These are phyloP conservation scores for Miscanthus lutarioriparius DNA, from an alignment of 176 grass and related monocot genomes.

Conservation along the genomic window DNA sequence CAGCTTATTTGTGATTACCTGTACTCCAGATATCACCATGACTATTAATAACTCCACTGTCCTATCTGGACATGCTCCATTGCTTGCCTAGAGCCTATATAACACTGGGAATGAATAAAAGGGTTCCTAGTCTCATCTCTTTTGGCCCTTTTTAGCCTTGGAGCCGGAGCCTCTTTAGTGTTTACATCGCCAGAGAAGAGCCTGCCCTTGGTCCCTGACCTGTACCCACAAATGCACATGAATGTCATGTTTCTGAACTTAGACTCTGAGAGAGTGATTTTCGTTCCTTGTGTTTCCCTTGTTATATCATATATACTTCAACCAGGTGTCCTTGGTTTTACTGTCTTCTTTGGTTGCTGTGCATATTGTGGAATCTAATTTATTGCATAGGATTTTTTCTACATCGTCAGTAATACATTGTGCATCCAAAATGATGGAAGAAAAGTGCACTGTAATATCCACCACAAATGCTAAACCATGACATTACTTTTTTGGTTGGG, in stretches of 20 bases:
- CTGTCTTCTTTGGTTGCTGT: background rate
- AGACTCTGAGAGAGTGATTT: background rate
- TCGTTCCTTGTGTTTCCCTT: background rate
- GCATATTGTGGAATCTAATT: background rate
- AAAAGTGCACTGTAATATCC: background rate
- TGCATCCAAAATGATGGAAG: background rate
- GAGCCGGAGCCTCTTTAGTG: background rate
- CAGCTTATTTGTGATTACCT: constrained; percentile 21
- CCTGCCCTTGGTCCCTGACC: background rate
- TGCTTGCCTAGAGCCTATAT: background rate
- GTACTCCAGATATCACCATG: constrained; percentile 12
- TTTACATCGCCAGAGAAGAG: background rate
- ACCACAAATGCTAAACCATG: background rate
- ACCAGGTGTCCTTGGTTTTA: background rate
- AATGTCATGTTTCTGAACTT: background rate
- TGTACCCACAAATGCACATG: background rate
- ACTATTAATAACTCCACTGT: constrained; percentile 1
- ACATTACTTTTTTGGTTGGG: background rate
- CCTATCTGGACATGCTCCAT: background rate
- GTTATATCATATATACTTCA: background rate
- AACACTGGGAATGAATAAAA: background rate
- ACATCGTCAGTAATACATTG: background rate
- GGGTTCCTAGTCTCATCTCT: background rate
- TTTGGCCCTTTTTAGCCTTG: background rate
- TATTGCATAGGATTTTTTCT: background rate